These are phyloP conservation scores for Neurospora sp. DNA, from an alignment of 495 filamentous ascomycete genomes.

Conservation along the genomic window DNA sequence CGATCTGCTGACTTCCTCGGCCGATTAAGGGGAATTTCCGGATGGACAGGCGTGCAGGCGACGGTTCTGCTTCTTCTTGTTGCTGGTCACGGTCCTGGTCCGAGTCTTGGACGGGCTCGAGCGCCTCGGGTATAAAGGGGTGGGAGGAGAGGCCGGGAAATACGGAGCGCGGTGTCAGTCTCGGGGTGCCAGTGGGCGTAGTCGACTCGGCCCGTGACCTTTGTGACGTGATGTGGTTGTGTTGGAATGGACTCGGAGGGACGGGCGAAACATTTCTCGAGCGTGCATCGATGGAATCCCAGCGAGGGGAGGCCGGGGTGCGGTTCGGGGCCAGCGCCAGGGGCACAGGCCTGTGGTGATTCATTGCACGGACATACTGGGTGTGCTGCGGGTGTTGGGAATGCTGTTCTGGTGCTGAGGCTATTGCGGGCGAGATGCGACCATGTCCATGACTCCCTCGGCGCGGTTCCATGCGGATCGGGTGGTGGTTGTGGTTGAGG, in stretches of 20 bases:
- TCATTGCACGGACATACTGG: neutral
- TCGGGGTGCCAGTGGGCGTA: slow-evolving; percentile 5
- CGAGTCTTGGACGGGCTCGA: slow-evolving; percentile 3
- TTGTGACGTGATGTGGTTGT: slow-evolving; percentile 2
- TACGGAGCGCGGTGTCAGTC: slow-evolving; percentile 13
- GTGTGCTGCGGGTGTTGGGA: neutral
- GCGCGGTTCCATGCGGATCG: neutral
- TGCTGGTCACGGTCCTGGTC: neutral
- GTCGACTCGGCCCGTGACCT: slow-evolving; percentile 19
- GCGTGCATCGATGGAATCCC: slow-evolving; percentile 27
- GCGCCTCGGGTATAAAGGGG: slow-evolving; percentile 20
- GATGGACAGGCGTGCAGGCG: neutral
- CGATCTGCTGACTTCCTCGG: slow-evolving; percentile 17
- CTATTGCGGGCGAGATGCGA: neutral
- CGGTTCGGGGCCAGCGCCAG: neutral
- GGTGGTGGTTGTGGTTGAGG: neutral
- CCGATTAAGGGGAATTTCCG: slow-evolving; percentile 16
- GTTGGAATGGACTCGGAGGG: slow-evolving; percentile 6
- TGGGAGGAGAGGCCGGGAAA: slow-evolving; percentile 27
- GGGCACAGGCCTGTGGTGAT: neutral
- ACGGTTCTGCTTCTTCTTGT: neutral
- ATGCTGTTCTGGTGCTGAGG: neutral
- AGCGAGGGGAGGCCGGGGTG: slow-evolving; percentile 25
- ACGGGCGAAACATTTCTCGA: slow-evolving; percentile 9
- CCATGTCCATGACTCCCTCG: neutral